Conservation (phyloP, 1,139 yeast genomes). For the Nakaseomyces uthaithaninus region DNA sequence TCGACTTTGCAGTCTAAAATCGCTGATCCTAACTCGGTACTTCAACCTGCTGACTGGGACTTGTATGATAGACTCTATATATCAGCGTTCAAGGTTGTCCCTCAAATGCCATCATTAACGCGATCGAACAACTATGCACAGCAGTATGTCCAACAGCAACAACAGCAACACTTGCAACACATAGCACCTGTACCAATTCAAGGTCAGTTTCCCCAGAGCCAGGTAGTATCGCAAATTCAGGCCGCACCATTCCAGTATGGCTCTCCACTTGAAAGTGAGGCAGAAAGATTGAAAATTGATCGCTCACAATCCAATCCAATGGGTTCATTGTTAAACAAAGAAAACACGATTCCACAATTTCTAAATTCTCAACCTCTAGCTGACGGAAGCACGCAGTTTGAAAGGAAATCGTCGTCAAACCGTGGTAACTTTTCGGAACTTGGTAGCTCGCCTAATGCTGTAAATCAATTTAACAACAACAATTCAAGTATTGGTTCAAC, state of each 20-base stretch:
- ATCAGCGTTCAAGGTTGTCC: conserved; percentile 26
- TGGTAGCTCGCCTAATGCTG: not conserved
- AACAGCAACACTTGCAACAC: conserved; percentile 1
- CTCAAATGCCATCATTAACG: conserved; percentile 21
- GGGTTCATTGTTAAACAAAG: not conserved
- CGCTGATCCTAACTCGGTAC: conserved; percentile 15
- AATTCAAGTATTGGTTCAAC: not conserved
- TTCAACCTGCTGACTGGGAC: conserved; percentile 16
- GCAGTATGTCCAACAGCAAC: not conserved
- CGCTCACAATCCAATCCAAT: conserved; percentile 3
- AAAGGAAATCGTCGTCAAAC: not conserved
- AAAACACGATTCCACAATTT: conserved; percentile 1
- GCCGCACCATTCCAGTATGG: conserved; percentile 1
- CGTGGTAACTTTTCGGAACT: not conserved
- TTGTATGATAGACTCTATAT: conserved; percentile 23
- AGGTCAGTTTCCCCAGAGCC: not conserved
- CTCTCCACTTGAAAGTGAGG: not conserved
- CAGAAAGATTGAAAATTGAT: not conserved
- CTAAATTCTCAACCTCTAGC: not conserved
- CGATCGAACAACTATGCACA: not conserved
- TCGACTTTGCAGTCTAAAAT: conserved; percentile 24
- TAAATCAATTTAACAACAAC: not conserved
- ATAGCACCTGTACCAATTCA: conserved; percentile 1
- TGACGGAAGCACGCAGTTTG: not conserved
- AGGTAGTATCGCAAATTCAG: not conserved